Evolutionary conservation across 2,329 filamentous ascomycete species (phyloP), one percentile per base, ranked within the genome.

Genomic region (Paraconiothyrium brasiliense): DNA sequence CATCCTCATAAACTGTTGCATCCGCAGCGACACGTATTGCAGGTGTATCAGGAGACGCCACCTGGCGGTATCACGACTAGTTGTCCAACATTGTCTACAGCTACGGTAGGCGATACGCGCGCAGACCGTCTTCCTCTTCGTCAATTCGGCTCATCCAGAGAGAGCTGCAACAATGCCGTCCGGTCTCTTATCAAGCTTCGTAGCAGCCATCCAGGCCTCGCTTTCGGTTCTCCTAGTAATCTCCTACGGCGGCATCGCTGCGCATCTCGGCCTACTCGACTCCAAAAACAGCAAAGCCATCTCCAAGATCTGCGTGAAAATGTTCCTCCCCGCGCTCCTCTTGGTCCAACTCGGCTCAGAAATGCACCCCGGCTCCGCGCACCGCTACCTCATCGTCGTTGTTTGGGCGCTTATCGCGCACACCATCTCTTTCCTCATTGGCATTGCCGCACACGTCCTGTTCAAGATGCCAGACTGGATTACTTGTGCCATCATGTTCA

Each of bases 161-260:
- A 43, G 41, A 43, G 4, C 41, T 4, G 35, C 35, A 14, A 39
- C 24, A 46, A 66, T 66, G 66, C 24, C 61, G 2, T 61, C 63
- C 30, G 63, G 67, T 14, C 59, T 71, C 30, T 39, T 74, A 30
- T 61, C 70, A 64, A 83, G 79, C 16, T 85, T 86, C 61, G 69
- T 85, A 10, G 83, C 83, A 30, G 84, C 84, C 3, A 71, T 87
- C 27, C 84, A 87, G 71, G 85, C 85, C 27, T 85, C 82, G 41
- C 70, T 86, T 4, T 83, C 83, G 2, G 84, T 86, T 0, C 71
- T 87, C 4, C 73, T 87, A 4, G 85, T 85, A 39, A 84, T 86
- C 56, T 76, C 73, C 55, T 86, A 83, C 59, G 84, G 85, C 35
- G 81, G 81, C 4, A 62, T 84, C 39, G 81, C 83, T 1, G 81